Evolutionary conservation across 2,329 filamentous ascomycete genomes (phyloP), one percentile per base, ranked within the genome.

Genomic region (Pyrenochaeta sp.): DNA sequence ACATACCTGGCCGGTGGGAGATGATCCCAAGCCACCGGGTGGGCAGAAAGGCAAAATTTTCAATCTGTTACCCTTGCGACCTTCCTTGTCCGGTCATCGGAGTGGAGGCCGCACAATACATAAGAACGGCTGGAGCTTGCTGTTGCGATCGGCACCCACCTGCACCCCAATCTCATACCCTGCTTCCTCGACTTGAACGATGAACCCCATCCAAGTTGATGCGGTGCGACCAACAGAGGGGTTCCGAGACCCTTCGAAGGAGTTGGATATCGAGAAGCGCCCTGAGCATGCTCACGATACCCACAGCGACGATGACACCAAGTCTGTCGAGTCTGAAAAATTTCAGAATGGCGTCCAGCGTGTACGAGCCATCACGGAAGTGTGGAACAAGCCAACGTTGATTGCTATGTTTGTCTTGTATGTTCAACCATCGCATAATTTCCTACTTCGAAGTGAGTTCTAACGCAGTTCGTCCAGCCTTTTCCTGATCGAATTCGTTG

Each of bases 401-500:
- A 68, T 73, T n/a, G 52, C 58, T 33, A 75, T 75, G 54, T 78
- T 77, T 49, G 60, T 69, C 37, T 66, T 75, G 76, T 79, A 58
- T 60, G 74, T 60, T 4, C 9, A 33, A 21, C 2, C 12, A 15
- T 17, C 18, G 36, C 11, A 31, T 10, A n/a, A 1, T 10, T 3
- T 27, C 14, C 7, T 11, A 7, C 7, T 11, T 18, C 6, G 3
- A 30, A 10, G 4, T 42, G 23, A 17, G 45, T 12, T 30, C 27
- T 18, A 7, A 32, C 39, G 6, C 29, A 9, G 7, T n/a, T 17
- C 45, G 7, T 44, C 5, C 45, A 81, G 78, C 31, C 74, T 83
- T 36, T 82, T 78, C 57, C 54, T 82, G 2, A 76, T 81, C 56
- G 77, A 78, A 39, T 79, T 83, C 49, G 77, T 80, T 60, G 82